Percentiles rank a stretch among this genome's conserved stretches.
These are phyloP conservation scores for Xylaria sp. DNA, from an alignment of 2,329 filamentous ascomycete species.

Conservation along the genomic window DNA sequence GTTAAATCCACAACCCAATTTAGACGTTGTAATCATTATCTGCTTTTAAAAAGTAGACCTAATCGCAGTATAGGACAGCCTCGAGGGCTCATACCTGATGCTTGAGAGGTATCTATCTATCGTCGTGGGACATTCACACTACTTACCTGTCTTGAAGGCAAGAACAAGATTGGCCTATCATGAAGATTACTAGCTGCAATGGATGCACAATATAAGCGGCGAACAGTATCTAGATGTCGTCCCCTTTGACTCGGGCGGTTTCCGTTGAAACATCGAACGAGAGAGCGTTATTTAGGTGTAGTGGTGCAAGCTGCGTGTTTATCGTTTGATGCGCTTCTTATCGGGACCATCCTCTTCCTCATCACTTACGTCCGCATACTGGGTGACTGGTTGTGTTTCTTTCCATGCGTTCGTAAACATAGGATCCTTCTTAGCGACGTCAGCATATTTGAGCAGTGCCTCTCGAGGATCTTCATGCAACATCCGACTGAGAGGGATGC, in stretches of 20 bases:
- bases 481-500: slow-evolving; percentile 91
- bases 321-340: slow-evolving; percentile 70
- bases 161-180: neutral
- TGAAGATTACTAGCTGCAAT: neutral
- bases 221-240: slow-evolving; percentile 5
- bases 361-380: slow-evolving; percentile 90
- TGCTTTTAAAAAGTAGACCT: neutral
- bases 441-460: slow-evolving; percentile 92
- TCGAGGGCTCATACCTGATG: neutral
- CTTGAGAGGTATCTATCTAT: slow-evolving; percentile 9
- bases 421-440: slow-evolving; percentile 90
- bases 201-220: neutral
- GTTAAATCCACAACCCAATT: neutral
- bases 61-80: neutral
- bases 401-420: slow-evolving; percentile 96
- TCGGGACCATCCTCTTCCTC: slow-evolving; percentile 79
- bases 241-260: neutral
- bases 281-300: neutral
- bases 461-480: slow-evolving; percentile 95
- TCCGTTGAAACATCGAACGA: neutral
- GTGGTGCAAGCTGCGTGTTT: slow-evolving; percentile 41
- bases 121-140: neutral
- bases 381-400: slow-evolving; percentile 88
- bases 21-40: neutral
- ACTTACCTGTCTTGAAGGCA: slow-evolving; percentile 6